Evolutionary conservation across 1,139 yeast species (phyloP).

Genomic region (Taphrina wiesneri): DNA sequence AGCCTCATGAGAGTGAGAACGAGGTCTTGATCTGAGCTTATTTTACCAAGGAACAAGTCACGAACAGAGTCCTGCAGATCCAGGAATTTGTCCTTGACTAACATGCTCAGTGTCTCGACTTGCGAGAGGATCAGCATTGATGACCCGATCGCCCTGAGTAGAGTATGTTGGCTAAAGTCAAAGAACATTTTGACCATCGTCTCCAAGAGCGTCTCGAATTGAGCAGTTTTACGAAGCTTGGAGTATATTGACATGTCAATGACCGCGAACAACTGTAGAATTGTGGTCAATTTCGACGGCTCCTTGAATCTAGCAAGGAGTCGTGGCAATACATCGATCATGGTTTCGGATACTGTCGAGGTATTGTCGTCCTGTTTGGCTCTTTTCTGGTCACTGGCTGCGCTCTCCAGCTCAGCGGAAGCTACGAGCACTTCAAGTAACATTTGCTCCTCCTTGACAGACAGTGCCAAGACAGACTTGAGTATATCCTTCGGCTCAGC

Average conservation of each 20-base stretch:
- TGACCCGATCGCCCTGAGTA: slow-evolving; percentile 35
- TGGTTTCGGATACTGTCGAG: slow-evolving; percentile 34
- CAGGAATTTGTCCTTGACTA: slow-evolving; percentile 34
- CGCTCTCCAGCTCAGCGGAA: slow-evolving; percentile 40
- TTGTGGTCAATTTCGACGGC: slow-evolving; percentile 41
- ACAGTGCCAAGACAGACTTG: slow-evolving; percentile 38
- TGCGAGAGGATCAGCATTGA: slow-evolving; percentile 35
- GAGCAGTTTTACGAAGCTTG: slow-evolving; percentile 42
- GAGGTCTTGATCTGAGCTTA: slow-evolving; percentile 8
- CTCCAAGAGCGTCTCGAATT: slow-evolving; percentile 41
- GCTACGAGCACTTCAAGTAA: slow-evolving; percentile 45
- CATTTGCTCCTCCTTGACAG: slow-evolving; percentile 41
- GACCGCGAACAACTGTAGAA: slow-evolving; percentile 41
- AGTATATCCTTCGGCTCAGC: slow-evolving; percentile 29
- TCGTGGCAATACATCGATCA: slow-evolving; percentile 41
- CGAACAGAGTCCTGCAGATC: slow-evolving; percentile 38
- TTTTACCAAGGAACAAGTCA: slow-evolving; percentile 27
- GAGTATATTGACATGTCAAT: slow-evolving; percentile 42
- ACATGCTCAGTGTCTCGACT: slow-evolving; percentile 35
- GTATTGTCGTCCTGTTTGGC: neutral
- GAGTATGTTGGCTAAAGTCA: slow-evolving; percentile 34
- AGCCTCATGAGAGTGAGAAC: slow-evolving; percentile 4
- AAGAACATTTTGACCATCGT: slow-evolving; percentile 41
- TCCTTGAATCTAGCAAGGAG: slow-evolving; percentile 42
- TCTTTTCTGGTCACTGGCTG: slow-evolving; percentile 9